phyloP scores from a whole-genome alignment of 257 asterid species.

The Cruciata laevipes region DNA sequence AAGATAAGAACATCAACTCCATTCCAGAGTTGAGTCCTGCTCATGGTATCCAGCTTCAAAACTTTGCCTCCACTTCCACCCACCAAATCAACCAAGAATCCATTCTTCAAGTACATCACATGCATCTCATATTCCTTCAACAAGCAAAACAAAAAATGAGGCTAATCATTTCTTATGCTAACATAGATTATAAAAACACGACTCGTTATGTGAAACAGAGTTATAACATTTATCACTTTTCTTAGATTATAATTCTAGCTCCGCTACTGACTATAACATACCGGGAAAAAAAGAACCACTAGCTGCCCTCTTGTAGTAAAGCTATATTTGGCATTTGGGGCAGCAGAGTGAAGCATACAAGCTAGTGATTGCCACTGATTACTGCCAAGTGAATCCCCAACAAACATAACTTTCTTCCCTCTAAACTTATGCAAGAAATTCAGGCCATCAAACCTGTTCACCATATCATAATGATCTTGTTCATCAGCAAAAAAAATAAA shows the following conservation, averaged over 20 bases:
- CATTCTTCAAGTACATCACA: slow-evolving; percentile 41
- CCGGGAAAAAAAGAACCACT: slow-evolving; percentile 43
- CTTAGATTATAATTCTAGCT: background rate
- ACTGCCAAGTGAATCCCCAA: slow-evolving; percentile 60
- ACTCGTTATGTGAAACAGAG: no score
- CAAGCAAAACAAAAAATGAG: background rate
- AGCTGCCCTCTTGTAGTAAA: slow-evolving; percentile 19
- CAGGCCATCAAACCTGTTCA: slow-evolving; percentile 46
- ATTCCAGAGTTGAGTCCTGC: slow-evolving; percentile 33
- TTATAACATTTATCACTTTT: no score
- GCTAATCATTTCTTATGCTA: background rate
- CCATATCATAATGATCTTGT: background rate
- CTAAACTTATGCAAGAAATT: slow-evolving; percentile 33
- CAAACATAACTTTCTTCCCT: slow-evolving; percentile 51
- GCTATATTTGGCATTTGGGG: slow-evolving; percentile 35
- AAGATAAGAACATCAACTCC: slow-evolving; percentile 46
- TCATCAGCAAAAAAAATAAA: background rate
- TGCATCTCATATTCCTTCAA: slow-evolving; percentile 39
- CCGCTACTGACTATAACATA: slow-evolving; percentile 13
- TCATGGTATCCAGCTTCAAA: slow-evolving; percentile 48
- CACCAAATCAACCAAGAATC: slow-evolving; percentile 53
- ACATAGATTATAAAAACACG: background rate
- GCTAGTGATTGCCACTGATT: slow-evolving; percentile 72
- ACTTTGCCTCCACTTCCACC: slow-evolving; percentile 29
- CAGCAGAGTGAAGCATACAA: slow-evolving; percentile 50